Conservation (phyloP, 2,329 filamentous ascomycete species). For the Venturia effusa region DNA sequence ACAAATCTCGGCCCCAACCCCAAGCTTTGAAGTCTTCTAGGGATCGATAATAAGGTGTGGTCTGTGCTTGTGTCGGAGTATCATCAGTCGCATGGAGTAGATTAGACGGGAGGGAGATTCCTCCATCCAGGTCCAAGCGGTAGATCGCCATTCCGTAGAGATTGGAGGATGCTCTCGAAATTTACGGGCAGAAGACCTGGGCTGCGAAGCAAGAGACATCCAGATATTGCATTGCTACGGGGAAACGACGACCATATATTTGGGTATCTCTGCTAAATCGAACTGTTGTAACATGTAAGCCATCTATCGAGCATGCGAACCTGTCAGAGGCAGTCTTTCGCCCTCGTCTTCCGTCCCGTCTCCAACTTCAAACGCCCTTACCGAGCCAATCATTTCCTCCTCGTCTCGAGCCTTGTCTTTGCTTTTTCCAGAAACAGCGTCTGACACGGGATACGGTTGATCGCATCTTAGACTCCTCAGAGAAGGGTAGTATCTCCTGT, state of each 20-base stretch:
- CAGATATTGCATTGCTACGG: background rate
- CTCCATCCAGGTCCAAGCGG: background rate
- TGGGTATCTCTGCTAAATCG: slow-evolving; percentile 1
- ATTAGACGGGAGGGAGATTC: background rate
- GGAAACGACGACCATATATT: background rate
- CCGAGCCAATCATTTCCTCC: slow-evolving; percentile 6
- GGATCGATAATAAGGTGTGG: too few relatives aligned
- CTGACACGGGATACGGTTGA: slow-evolving; percentile 8
- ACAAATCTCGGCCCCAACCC: too few relatives aligned
- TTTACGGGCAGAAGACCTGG: background rate
- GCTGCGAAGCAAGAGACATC: background rate
- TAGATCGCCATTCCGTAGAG: background rate
- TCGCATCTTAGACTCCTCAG: slow-evolving; percentile 20
- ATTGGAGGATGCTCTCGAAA: background rate
- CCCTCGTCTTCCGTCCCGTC: slow-evolving; percentile 7
- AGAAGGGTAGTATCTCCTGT: slow-evolving; percentile 49
- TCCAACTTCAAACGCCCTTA: slow-evolving; percentile 8
- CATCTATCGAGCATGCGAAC: background rate
- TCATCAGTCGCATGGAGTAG: background rate
- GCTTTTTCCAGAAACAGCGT: background rate
- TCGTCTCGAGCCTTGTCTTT: background rate
- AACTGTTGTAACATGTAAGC: background rate
- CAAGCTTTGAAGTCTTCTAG: too few relatives aligned
- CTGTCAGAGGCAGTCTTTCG: slow-evolving; percentile 8
- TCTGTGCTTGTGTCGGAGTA: background rate